Percentiles rank a stretch among this genome's conserved stretches.
phyloP scores from a whole-genome alignment of 345 rosid genomes.

The Erodium maritimum region DNA sequence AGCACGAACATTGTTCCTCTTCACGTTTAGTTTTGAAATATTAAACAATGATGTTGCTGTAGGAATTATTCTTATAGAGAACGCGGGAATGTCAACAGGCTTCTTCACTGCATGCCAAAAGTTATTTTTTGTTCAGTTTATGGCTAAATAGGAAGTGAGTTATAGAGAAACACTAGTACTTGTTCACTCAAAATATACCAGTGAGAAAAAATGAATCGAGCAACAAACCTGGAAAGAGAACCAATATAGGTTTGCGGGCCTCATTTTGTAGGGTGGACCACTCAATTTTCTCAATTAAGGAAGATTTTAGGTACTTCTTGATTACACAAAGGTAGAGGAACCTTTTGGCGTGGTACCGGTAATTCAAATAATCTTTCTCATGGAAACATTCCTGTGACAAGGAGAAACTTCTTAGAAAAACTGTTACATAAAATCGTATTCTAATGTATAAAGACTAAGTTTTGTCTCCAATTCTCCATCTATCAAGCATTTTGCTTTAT shows the following conservation, averaged over 20 bases:
- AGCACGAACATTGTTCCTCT: constrained; percentile 56
- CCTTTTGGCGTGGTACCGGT: constrained; percentile 86
- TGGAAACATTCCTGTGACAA: constrained; percentile 68
- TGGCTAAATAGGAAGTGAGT: neutral
- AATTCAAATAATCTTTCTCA: constrained; percentile 77
- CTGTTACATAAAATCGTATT: neutral
- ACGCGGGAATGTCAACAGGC: constrained; percentile 39
- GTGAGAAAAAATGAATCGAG: neutral
- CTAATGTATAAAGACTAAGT: neutral
- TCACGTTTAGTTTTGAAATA: constrained; percentile 53
- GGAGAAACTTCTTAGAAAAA: constrained; percentile 1
- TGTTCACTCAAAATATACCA: neutral
- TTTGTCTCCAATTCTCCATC: neutral
- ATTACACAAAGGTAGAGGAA: constrained; percentile 66
- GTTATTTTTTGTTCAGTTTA: neutral
- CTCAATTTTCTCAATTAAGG: constrained; percentile 43
- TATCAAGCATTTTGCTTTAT: neutral
- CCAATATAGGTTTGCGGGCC: constrained; percentile 77
- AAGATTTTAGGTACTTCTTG: constrained; percentile 46
- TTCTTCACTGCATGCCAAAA: constrained; percentile 31
- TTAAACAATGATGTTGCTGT: constrained; percentile 52
- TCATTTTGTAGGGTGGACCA: constrained; percentile 79
- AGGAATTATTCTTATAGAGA: constrained; percentile 63
- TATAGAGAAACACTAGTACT: neutral
- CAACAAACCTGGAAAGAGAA: constrained; percentile 59